A percentile compares a stretch with the other conserved stretches of the same genome.
These are phyloP conservation scores for Nicotiana paniculata DNA, from an alignment of 257 asterid species.

Conservation along the genomic window DNA sequence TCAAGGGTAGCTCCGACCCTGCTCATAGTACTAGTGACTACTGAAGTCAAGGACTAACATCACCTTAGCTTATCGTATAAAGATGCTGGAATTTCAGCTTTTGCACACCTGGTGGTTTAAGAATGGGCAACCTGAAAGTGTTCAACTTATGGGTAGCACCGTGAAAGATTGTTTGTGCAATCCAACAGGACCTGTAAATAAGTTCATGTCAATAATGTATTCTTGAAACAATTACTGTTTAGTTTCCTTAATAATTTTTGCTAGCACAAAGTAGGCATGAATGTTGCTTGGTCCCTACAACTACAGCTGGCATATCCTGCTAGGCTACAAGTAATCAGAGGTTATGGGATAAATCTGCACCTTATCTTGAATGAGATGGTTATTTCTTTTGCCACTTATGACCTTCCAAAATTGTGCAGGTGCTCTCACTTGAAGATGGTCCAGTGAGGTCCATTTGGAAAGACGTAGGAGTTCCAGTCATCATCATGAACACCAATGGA, in stretches of 20 bases:
- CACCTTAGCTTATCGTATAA: not conserved
- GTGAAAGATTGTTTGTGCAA: not conserved
- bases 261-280: not conserved
- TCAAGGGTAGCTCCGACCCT: no score
- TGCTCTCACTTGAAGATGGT: conserved; percentile 67
- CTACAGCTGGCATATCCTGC: not conserved
- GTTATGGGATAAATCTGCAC: not conserved
- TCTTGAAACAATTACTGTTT: not conserved
- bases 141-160: not conserved
- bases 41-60: not conserved
- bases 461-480: conserved; percentile 41
- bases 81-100: not conserved
- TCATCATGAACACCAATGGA: conserved; percentile 34
- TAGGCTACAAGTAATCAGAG: not conserved
- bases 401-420: conserved; percentile 35
- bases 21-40: not conserved
- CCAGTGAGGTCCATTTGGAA: conserved; percentile 62
- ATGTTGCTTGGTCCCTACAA: not conserved
- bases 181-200: not conserved
- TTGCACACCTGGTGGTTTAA: not conserved
- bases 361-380: not conserved
- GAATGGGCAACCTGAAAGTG: not conserved
- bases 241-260: not conserved
- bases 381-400: not conserved
- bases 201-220: not conserved